Evolutionary conservation across 768 basidiomycete genomes (phyloP).

Genomic region (Boletellus ananas): DNA sequence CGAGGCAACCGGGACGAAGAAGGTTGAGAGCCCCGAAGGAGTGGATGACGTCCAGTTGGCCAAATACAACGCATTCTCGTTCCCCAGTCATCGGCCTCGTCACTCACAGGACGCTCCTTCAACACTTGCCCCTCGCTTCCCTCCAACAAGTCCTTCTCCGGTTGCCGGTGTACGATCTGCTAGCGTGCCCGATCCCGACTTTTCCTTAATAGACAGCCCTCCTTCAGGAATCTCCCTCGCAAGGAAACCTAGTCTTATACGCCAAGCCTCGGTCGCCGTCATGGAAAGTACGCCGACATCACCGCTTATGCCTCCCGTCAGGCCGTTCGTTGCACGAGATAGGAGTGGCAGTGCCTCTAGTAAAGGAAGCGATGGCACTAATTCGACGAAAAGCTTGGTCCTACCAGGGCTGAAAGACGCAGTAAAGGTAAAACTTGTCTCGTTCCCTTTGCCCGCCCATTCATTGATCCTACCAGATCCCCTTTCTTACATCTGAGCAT

Average conservation of each 20-base stretch:
- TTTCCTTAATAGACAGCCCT: slow-evolving; percentile 11
- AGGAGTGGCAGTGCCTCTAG: slow-evolving; percentile 49
- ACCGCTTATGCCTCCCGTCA: slow-evolving; percentile 40
- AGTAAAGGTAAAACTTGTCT: slow-evolving; percentile 49
- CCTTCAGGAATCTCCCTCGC: slow-evolving; percentile 8
- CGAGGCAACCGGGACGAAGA: slow-evolving; percentile 33
- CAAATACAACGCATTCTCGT: slow-evolving; percentile 50
- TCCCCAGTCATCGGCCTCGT: slow-evolving; percentile 56
- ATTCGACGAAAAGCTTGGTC: slow-evolving; percentile 29
- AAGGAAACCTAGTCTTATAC: slow-evolving; percentile 39
- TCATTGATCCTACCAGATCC: slow-evolving; percentile 42
- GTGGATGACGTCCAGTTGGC: slow-evolving; percentile 41
- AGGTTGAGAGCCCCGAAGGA: slow-evolving; percentile 28
- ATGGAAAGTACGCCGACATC: slow-evolving; percentile 45
- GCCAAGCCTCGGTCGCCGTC: slow-evolving; percentile 53
- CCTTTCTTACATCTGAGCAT: slow-evolving; percentile 65
- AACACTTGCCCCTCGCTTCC: slow-evolving; percentile 16
- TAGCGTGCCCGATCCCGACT: slow-evolving; percentile 24
- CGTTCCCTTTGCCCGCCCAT: not conserved
- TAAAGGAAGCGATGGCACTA: slow-evolving; percentile 33
- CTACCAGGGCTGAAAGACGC: slow-evolving; percentile 69
- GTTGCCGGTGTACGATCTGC: slow-evolving; percentile 34
- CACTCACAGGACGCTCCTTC: slow-evolving; percentile 50
- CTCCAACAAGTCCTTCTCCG: slow-evolving; percentile 32
- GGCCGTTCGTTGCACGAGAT: slow-evolving; percentile 45